phyloP scores from a whole-genome alignment of 75 land plant genomes.

The Ceratopteris richardii region DNA sequence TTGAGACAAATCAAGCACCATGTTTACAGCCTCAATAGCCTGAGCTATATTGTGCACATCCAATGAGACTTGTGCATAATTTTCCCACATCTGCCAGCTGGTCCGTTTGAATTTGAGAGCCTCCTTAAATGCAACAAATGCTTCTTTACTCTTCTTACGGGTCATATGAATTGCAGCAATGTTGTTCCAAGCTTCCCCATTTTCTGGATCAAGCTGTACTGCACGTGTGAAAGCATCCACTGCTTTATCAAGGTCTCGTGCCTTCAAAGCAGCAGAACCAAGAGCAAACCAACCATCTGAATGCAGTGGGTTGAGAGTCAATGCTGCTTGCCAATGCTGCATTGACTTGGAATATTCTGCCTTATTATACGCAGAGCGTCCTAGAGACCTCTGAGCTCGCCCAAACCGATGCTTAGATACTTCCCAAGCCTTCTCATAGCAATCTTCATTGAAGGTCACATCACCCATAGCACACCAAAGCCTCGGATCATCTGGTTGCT shows the following conservation, averaged over 20 bases:
- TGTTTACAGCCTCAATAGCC: slow-evolving; percentile 70
- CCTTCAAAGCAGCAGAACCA: slow-evolving; percentile 92
- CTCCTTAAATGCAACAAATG: slow-evolving; percentile 85
- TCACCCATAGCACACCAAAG: slow-evolving; percentile 90
- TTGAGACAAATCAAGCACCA: slow-evolving; percentile 64
- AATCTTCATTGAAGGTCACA: slow-evolving; percentile 67
- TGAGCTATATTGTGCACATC: slow-evolving; percentile 60
- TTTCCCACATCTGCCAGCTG: slow-evolving; percentile 98
- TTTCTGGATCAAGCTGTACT: slow-evolving; percentile 95
- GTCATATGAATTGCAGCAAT: slow-evolving; percentile 85
- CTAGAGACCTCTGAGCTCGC: slow-evolving; percentile 87
- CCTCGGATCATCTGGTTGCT: slow-evolving; percentile 67
- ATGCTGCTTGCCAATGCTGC: slow-evolving; percentile 83
- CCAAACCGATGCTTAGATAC: slow-evolving; percentile 77
- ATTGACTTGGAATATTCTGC: slow-evolving; percentile 68
- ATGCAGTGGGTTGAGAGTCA: slow-evolving; percentile 81
- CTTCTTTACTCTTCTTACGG: slow-evolving; percentile 64
- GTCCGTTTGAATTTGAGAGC: slow-evolving; percentile 88
- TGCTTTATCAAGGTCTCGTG: slow-evolving; percentile 77
- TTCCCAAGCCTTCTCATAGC: slow-evolving; percentile 76
- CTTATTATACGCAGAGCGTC: slow-evolving; percentile 75
- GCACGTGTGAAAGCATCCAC: slow-evolving; percentile 75
- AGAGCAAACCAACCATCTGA: slow-evolving; percentile 99
- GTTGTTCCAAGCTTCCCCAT: slow-evolving; percentile 98
- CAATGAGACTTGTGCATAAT: slow-evolving; percentile 65